Base-by-base conservation (phyloP, 495 filamentous ascomycete species). In the Xylaria longipes region DNA sequence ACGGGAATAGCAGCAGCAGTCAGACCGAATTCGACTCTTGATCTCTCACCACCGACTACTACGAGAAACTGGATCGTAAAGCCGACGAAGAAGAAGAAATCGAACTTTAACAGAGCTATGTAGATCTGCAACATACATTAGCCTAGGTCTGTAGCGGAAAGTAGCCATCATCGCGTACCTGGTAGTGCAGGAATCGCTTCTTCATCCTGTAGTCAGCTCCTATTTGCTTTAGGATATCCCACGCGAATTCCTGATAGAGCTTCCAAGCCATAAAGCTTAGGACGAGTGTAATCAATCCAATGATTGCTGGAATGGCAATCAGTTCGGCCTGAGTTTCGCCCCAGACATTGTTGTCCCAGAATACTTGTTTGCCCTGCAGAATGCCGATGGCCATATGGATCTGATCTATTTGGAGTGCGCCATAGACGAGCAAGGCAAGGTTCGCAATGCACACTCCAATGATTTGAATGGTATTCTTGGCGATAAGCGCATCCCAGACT, bases 1-100 rank as follows among this genome's bases (percentile, higher is more conserved):
- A 97, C 84, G 27, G 95, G 94, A 60, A 99, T 91, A 27, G 94
- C 96, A 73, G 90, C 92, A 52, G 95, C 87, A 6, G 97, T 98
- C 69, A 98, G 87, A 56, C 86, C 91, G 76, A 97, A 93, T 79
- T 99, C 96, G 76, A 87, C 81, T 74, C 91, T 86, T 37, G 84
- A 84, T 37, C 86, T 88, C 72, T 88, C 83, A 45, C 88, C 90
- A 54, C 68, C 68, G 48, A 98, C 94, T 68, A 99, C 91, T 72
- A 98, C 96, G 37, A 99, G 85, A 82, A 99, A 98, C 78, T 99
- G 96, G 46, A 99, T 91, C 7, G 95, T 98, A 78, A 99, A 99
- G 17, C 94, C 96, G 64, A 99, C 89, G 88, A 99, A 99, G 87
- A 99, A 97, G 88, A 99, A 99, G 81, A 99, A 98, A 83, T 99